Base-by-base conservation (phyloP, 768 basidiomycete genomes). In the Amylocystis lapponica region DNA sequence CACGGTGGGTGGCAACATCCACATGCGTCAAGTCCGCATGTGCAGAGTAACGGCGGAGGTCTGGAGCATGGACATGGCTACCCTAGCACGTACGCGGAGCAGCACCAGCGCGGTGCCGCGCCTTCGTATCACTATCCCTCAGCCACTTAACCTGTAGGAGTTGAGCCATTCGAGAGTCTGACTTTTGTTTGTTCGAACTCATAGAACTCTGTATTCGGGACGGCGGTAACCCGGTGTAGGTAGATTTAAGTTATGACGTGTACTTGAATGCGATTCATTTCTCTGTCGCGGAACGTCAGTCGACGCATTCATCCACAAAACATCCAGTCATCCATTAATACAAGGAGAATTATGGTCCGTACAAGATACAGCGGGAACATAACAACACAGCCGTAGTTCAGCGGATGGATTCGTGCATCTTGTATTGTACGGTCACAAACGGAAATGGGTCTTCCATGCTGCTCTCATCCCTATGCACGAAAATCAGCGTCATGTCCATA, bases 401-500 rank as follows among this genome's bases (percentile, higher is more conserved):
- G 45, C 90, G 79, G 50, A 95, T 77, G 16, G 74, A 76, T 62
- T 87, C 84, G 55, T 84, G 87, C 78, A 86, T 81, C 55, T 72
- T 86, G 70, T 83, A 92, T 13, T 65, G 62, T 9, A 72, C 66
- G 7, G 76, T 72, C 21, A 67, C 68, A 62, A 86, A 94, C 3
- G 79, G 75, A 53, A 90, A 84, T 10, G 81, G 77, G 52, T 91
- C 89, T 36, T 82, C 83, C 39, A 81, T 71, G 20, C 44, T 38
- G 35, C 19, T 23, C 36, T 45, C 39, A 39, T 13, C 25, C 20
- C 45, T 32, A 56, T 9, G 64, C 37, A 32, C 16, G n/a, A n/a
- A 23, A 17, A 20, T 17, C 10, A 34, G 20, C 3, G 11, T 3
- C 21, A 8, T 29, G n/a, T 27, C 12, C 4, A 16, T 23, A 32